Percentiles rank a stretch among this genome's conserved stretches.
phyloP scores from a whole-genome alignment of 345 rosid species.

The Melaleuca quinquenervia region DNA sequence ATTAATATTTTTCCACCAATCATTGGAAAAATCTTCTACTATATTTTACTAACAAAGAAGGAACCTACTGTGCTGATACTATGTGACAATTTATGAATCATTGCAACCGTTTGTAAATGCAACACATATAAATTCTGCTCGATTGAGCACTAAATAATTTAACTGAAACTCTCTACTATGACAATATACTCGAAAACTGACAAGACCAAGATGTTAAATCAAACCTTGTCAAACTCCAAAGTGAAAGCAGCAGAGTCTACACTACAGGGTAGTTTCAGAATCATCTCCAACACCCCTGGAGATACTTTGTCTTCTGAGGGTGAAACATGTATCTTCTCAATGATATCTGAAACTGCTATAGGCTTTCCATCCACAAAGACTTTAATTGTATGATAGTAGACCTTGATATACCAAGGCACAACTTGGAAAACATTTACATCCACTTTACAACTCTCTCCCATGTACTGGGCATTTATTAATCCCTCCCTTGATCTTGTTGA shows the following conservation, averaged over 20 bases:
- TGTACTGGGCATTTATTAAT: slow-evolving; percentile 5
- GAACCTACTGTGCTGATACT: neutral
- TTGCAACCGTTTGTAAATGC: neutral
- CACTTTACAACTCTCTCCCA: slow-evolving; percentile 31
- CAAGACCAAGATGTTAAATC: neutral
- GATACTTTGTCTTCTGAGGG: slow-evolving; percentile 90
- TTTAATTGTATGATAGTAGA: slow-evolving; percentile 66
- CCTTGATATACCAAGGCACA: slow-evolving; percentile 94
- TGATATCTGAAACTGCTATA: slow-evolving; percentile 32
- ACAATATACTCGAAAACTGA: neutral
- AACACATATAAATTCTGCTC: neutral
- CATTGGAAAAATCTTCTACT: neutral
- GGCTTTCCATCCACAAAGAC: slow-evolving; percentile 64
- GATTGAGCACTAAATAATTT: neutral
- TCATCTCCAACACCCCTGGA: slow-evolving; percentile 87
- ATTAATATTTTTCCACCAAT: neutral
- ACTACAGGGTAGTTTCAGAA: slow-evolving; percentile 66
- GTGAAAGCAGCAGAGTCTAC: slow-evolving; percentile 67
- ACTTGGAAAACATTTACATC: slow-evolving; percentile 74
- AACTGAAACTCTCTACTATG: neutral
- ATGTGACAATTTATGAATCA: neutral
- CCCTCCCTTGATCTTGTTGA: slow-evolving; percentile 29
- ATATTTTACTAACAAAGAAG: neutral
- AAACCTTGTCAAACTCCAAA: slow-evolving; percentile 90
- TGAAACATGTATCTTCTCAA: slow-evolving; percentile 57